Evolutionary conservation across 306 rosid genomes (phyloP).

Genomic region (Acacia crassicarpa): DNA sequence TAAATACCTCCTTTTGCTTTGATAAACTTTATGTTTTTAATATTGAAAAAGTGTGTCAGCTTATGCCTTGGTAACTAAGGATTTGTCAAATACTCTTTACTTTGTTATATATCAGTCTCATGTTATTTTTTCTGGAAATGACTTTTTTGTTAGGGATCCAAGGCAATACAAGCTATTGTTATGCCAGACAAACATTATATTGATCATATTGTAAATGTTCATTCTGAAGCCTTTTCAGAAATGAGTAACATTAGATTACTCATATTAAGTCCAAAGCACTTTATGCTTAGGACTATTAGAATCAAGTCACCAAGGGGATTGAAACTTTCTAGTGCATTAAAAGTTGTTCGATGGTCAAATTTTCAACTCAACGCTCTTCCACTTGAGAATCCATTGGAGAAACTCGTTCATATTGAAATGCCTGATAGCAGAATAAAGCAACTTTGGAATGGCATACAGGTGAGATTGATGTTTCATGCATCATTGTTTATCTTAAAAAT

Average conservation of each 20-base stretch:
- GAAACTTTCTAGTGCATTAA: too few relatives aligned
- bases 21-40: not conserved
- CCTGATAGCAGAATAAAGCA: too few relatives aligned
- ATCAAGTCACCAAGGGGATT: too few relatives aligned
- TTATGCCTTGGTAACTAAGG: too few relatives aligned
- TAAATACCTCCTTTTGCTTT: not conserved
- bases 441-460: too few relatives aligned
- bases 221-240: not conserved
- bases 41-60: not conserved
- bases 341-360: too few relatives aligned
- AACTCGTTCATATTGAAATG: too few relatives aligned
- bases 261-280: rapidly evolving
- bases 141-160: not conserved
- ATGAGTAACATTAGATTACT: not conserved
- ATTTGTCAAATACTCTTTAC: not conserved
- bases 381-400: too few relatives aligned
- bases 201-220: not conserved
- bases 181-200: not conserved
- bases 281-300: too few relatives aligned
- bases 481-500: too few relatives aligned
- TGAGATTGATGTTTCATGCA: not conserved
- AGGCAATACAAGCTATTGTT: constrained; percentile 1
- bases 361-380: too few relatives aligned
- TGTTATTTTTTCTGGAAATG: not conserved
- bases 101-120: not conserved